Base-by-base conservation (phyloP, 345 rosid species). In the Gossypium arboreum region DNA sequence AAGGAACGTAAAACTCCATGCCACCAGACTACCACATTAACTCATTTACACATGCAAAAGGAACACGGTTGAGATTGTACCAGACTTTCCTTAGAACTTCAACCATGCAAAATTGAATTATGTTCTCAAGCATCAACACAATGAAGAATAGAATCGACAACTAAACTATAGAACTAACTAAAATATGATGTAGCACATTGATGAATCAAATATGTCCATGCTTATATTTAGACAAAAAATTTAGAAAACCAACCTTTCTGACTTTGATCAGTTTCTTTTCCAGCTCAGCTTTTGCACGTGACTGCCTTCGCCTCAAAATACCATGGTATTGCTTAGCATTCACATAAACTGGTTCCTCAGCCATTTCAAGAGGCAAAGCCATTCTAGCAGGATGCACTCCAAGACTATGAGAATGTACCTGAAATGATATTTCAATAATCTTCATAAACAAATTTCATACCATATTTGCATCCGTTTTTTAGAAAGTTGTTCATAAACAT, bases 271-370 rank as follows among this genome's bases (percentile, higher is more conserved):
- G 75, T 79, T 81, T 90, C 80, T 73, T 88, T 79, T 87, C 85
- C 16, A 82, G 82, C 84, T 88, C 91, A n/a, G 88, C 89, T 75
- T 90, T 90, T 70, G 94, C 94, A 39, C 91, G 89, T 5, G 83
- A 77, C 86, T 88, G 84, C 77, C 92, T 83, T 71, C 94, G 83
- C 79, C 94, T 86, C 71, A 90, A 77, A 69, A 90, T 90, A 56
- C 92, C 94, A 76, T 83, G 87, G 81, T 85, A 90, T 73, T 88
- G 92, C 60, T 56, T 56, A 20, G 27, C 60, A 56, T 56, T 56
- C 60, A 56, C 60, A 18, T 56, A 56, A 56, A 90, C 92, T 65
- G 91, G 92, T 52, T 87, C 91, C 82, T 87, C 92, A 9, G 87
- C 82, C 79, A 90, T 79, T 75, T 81, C 84, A 43, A 81, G 85